Evolutionary conservation across 1,139 yeast species (phyloP).

Genomic region (Blastobotrys proliferans): DNA sequence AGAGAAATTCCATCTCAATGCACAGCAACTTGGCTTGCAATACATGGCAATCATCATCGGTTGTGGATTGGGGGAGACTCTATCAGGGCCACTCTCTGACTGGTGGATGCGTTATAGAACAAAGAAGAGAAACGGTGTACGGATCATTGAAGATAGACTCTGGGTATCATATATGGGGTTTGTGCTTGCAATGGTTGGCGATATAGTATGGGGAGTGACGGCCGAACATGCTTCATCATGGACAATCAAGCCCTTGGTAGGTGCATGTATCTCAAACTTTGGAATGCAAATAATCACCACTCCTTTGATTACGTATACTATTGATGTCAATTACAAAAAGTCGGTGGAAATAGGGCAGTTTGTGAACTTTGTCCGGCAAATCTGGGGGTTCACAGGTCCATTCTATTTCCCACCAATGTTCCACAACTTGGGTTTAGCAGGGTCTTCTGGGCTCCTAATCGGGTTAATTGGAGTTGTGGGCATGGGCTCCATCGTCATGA

Average conservation of each 20-base stretch:
- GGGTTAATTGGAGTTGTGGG: background rate
- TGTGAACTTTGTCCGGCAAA: background rate
- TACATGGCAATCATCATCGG: slow-evolving; percentile 31
- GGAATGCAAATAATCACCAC: slow-evolving; percentile 33
- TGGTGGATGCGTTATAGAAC: slow-evolving; percentile 29
- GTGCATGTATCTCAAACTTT: slow-evolving; percentile 31
- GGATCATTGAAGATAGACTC: slow-evolving; percentile 28
- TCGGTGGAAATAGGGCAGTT: background rate
- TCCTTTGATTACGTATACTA: background rate
- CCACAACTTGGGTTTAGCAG: background rate
- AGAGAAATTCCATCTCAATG: slow-evolving; percentile 25
- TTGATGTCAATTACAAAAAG: background rate
- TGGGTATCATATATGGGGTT: slow-evolving; percentile 30
- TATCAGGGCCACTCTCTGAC: slow-evolving; percentile 33
- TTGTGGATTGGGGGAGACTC: slow-evolving; percentile 29
- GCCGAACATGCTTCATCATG: slow-evolving; percentile 28
- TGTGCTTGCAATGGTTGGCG: slow-evolving; percentile 27
- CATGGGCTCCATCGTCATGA: background rate
- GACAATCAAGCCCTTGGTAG: slow-evolving; percentile 32
- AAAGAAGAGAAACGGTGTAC: slow-evolving; percentile 19
- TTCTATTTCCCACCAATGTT: background rate
- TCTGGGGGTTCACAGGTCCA: background rate
- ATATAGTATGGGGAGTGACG: slow-evolving; percentile 31
- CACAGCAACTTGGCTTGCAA: slow-evolving; percentile 31
- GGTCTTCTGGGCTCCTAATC: slow-evolving; percentile 22